Conservation (phyloP, 441 rosid species). For the Mallotus japonicus region DNA sequence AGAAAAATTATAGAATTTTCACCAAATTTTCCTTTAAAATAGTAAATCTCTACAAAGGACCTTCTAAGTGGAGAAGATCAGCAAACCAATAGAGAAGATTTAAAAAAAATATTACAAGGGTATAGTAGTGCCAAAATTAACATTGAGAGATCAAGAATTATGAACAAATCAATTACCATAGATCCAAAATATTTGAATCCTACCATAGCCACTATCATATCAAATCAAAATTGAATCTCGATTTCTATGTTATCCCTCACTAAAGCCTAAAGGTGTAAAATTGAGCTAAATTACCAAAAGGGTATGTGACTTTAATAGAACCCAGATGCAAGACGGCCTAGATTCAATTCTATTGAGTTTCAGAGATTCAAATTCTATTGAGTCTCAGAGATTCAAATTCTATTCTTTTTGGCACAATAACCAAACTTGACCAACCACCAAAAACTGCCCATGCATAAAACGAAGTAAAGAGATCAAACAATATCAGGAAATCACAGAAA, state of each 20-base stretch:
- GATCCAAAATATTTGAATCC: background rate
- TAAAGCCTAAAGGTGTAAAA: background rate
- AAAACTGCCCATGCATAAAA: conserved; percentile 2
- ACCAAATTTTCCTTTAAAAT: no score
- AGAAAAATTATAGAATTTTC: background rate
- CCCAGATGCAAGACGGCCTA: background rate
- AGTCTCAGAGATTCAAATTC: conserved; percentile 12
- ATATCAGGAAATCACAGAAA: background rate
- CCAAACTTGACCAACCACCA: conserved; percentile 17
- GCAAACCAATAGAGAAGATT: conserved; percentile 3
- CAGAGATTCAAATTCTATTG: conserved; percentile 13
- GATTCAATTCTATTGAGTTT: conserved; percentile 8
- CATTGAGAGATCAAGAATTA: conserved; percentile 19
- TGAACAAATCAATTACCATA: conserved; percentile 10
- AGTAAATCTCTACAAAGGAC: background rate
- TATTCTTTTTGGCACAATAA: conserved; percentile 13
- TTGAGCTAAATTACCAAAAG: conserved; percentile 7
- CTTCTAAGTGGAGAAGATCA: background rate
- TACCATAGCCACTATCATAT: background rate
- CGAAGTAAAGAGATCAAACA: background rate
- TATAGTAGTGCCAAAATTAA: background rate
- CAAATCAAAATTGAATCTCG: conserved; percentile 8
- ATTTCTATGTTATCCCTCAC: background rate
- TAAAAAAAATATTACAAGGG: background rate
- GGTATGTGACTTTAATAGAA: conserved; percentile 9